Base-by-base conservation (phyloP, 2,329 filamentous ascomycete genomes). In the Pseudocercospora ulei region DNA sequence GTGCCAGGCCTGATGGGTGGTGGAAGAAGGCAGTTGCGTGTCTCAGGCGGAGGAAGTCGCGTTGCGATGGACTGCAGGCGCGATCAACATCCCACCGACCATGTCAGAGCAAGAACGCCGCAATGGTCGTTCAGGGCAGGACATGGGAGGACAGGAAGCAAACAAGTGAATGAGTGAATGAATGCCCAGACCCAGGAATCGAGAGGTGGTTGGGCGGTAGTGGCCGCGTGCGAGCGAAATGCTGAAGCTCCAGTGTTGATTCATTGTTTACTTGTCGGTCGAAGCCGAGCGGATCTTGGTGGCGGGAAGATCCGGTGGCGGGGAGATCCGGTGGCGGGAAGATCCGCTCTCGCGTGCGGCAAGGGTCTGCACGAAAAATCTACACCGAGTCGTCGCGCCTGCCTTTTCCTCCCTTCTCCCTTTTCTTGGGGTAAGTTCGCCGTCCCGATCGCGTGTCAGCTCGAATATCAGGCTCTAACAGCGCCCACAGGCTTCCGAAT, bases 391-490 rank as follows among this genome's bases (percentile, higher is more conserved):
- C 27, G 26, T 11, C 7, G 24, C 18, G 14, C 34, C 22, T 16
- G 8, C 34, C n/a, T 26, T 33, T 31, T 45, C 43, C 52, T 46
- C 49, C 44, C 46, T 50, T 50, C 64, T 58, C 60, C 61, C 54
- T 57, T 65, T 60, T 62, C 64, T 65, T 67, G 62, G 65, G 65
- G 65, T 68, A 67, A 65, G 61, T 58, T 46, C 43, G 51, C 44
- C 34, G 20, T 43, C 18, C 53, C 53, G 48, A 38, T 37, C 36
- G 43, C 35, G 36, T 31, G 35, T 40, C 38, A 33, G 47, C 29
- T 33, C 12, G 17, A 7, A 6, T 29, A 19, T 19, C 7, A 13
- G 11, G 25, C 14, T 27, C 43, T 42, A 39, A 35, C 39, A 46
- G 5, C 23, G 16, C 9, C 5, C 12, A 11, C 4, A 13, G 6